Base-by-base conservation (phyloP, 164 flowering plant species). In the Magnolia sinica region DNA sequence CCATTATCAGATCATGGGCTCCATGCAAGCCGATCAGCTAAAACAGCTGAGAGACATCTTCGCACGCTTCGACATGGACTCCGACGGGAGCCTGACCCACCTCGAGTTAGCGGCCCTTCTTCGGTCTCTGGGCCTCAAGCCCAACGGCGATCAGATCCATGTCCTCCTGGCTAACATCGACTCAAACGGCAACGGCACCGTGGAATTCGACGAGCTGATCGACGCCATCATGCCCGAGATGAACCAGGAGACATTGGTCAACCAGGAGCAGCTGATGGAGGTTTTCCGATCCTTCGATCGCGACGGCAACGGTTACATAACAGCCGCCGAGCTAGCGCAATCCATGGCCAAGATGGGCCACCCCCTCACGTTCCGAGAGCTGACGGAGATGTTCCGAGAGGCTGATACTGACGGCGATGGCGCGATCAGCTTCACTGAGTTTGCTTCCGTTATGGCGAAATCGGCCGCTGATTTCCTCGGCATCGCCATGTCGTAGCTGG, bases 261-360 rank as follows among this genome's bases (percentile, higher is more conserved):
- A 90, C 74, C 94, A 90, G 80, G 91, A 88, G 71, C 92, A 88
- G 79, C 84, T 92, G 1, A 8, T 85, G 79, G 91, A 89, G 84
- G 90, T 89, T 10, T 94, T 92, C 81, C 83, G 82, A 6, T 80
- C 90, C 1, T 92, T 94, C 59, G 97, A 92, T 61, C 84, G 89
- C 1, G 98, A 94, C 64, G 97, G 96, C 18, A 94, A 94, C 66
- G 97, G 98, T 5, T 87, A 80, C 80, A 92, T 92, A n/a, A 91
- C 96, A 1, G 89, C 94, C 4, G 89, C 94, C 3, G 96, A 94
- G 83, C 91, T 94, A 1, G 98, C 97, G 0, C 89, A 91, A 2
- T 87, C 92, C 13, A 94, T 94, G 98, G 92, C 97, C 10, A 92
- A 90, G 76, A 89, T 94, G 93, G 98, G 98, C 1, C 93, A 89